Percentiles rank a stretch among this genome's conserved stretches.
Evolutionary conservation across 2,329 filamentous ascomycete genomes (phyloP).

Genomic region (Pseudogymnoascus sp.): DNA sequence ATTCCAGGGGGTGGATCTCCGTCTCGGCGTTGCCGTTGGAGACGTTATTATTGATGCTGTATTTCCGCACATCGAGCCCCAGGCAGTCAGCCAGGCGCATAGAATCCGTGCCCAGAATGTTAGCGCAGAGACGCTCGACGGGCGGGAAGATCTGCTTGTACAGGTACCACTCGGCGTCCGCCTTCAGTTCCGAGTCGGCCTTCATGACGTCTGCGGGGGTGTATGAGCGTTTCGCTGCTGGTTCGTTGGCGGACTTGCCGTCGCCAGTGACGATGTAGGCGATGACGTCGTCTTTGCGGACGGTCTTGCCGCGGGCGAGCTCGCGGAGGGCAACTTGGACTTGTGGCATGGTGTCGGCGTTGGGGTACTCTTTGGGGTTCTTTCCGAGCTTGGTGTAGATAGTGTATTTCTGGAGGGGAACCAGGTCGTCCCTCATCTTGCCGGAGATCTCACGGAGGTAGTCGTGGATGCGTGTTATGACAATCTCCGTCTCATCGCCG

Average conservation of each 20-base stretch:
- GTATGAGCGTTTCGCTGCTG: conserved; percentile 80
- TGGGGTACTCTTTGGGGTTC: conserved; percentile 85
- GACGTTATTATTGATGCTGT: conserved; percentile 58
- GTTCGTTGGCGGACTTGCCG: conserved; percentile 50
- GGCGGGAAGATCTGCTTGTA: conserved; percentile 98
- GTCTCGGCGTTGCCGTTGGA: conserved; percentile 45
- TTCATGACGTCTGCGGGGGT: conserved; percentile 79
- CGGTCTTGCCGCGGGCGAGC: conserved; percentile 73
- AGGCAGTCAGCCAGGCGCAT: conserved; percentile 86
- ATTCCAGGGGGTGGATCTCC: conserved; percentile 85
- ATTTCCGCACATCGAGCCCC: conserved; percentile 82
- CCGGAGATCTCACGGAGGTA: conserved; percentile 76
- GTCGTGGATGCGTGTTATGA: conserved; percentile 85
- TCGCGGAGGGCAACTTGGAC: conserved; percentile 91
- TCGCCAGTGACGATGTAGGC: conserved; percentile 87
- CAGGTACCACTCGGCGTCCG: conserved; percentile 96
- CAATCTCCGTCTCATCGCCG: conserved; percentile 81
- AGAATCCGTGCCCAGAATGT: conserved; percentile 87
- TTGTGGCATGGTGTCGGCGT: conserved; percentile 90
- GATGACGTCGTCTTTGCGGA: conserved; percentile 93
- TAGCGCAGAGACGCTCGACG: conserved; percentile 93
- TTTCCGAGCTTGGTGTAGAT: conserved; percentile 98
- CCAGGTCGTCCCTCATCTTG: conserved; percentile 73
- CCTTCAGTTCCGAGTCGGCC: conserved; percentile 62
- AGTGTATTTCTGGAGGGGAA: conserved; percentile 82